Conservation (phyloP, 116 monocot genomes). For the Posidonia oceanica region DNA sequence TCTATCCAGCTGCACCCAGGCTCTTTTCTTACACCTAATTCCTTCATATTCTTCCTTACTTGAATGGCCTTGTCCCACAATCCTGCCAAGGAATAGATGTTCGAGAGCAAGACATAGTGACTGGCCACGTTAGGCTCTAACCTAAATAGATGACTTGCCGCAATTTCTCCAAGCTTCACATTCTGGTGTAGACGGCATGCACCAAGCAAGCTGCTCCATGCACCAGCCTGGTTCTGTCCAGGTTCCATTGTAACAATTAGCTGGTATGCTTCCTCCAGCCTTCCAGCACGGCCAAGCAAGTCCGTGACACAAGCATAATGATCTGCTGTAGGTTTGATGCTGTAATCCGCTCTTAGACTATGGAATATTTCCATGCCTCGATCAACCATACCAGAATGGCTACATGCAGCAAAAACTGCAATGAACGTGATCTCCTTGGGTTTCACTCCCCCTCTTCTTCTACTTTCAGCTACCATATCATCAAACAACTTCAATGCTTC, state of each 20-base stretch:
- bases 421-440: conserved; percentile 77
- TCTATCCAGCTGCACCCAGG: conserved; percentile 92
- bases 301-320: conserved; percentile 80
- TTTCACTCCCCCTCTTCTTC: conserved; percentile 20
- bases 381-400: conserved; percentile 79
- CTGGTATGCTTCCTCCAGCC: conserved; percentile 41
- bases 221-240: conserved; percentile 28
- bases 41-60: conserved; percentile 65
- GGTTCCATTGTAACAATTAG: conserved; percentile 40
- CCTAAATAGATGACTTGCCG: conserved; percentile 47
- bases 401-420: conserved; percentile 66
- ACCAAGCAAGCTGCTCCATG: conserved; percentile 87
- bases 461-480: conserved; percentile 29
- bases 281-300: conserved; percentile 66
- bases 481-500: conserved; percentile 49
- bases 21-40: conserved; percentile 64
- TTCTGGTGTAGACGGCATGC: conserved; percentile 57
- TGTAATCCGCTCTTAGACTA: conserved; percentile 28
- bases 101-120: conserved; percentile 83
- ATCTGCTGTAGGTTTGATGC: conserved; percentile 40
- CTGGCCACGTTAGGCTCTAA: conserved; percentile 77
- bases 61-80: conserved; percentile 48
- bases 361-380: conserved; percentile 56
- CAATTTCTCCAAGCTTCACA: conserved; percentile 43
- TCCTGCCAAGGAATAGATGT: conserved; percentile 66